Conservation (phyloP, 2,329 filamentous ascomycete genomes). For the Fusarium dlaminii region DNA sequence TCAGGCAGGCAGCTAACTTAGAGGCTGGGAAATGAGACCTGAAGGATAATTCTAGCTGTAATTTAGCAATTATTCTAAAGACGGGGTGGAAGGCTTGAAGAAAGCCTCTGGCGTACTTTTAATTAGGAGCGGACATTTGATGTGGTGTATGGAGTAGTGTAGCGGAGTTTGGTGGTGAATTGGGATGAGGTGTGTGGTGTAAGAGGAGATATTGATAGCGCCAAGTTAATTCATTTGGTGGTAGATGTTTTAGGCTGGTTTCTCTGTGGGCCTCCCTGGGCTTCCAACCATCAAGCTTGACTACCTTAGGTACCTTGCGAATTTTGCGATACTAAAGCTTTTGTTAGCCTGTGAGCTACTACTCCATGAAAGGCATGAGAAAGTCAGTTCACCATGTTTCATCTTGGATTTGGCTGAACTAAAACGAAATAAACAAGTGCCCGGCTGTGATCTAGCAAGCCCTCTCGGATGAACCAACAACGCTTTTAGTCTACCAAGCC, state of each 20-base stretch:
- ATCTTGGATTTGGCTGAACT: slow-evolving; percentile 12
- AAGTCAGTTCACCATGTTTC: slow-evolving; percentile 1
- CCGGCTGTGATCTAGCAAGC: neutral
- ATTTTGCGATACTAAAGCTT: neutral
- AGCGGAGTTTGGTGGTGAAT: neutral
- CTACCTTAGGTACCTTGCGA: neutral
- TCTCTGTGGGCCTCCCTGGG: slow-evolving; percentile 14
- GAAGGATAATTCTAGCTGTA: neutral
- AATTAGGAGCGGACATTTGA: slow-evolving; percentile 24
- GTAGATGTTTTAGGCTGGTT: slow-evolving; percentile 20
- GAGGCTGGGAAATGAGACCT: slow-evolving; percentile 11
- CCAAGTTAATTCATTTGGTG: slow-evolving; percentile 24
- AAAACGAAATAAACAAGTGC: slow-evolving; percentile 6
- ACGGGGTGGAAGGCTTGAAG: neutral
- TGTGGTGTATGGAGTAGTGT: slow-evolving; percentile 11
- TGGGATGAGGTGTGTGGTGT: slow-evolving; percentile 2
- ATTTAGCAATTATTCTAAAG: slow-evolving; percentile 20
- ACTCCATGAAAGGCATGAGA: neutral
- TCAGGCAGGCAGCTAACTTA: neutral
- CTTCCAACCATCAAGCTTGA: slow-evolving; percentile 3
- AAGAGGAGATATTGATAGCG: slow-evolving; percentile 20
- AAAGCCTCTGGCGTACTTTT: slow-evolving; percentile 12
- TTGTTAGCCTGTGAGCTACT: neutral
- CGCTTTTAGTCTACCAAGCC: neutral
- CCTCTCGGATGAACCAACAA: neutral